These are phyloP conservation scores for Vanilla planifolia DNA, from an alignment of 106 monocot species.

Conservation along the genomic window DNA sequence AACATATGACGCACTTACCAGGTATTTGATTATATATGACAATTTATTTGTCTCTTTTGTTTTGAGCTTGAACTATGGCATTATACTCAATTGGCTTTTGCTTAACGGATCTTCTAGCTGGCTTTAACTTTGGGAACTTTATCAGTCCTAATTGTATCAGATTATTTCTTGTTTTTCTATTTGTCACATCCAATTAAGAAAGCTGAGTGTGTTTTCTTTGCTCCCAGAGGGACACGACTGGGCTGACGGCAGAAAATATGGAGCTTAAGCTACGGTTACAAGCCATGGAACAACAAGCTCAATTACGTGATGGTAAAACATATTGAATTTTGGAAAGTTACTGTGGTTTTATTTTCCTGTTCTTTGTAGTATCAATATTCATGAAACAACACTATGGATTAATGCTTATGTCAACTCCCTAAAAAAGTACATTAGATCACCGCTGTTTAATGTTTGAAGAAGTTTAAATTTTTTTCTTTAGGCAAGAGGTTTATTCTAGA, in stretches of 20 bases:
- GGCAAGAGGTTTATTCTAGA: too few relatives aligned
- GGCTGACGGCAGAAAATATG: constrained; percentile 46
- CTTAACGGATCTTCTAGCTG: background rate
- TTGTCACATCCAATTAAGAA: background rate
- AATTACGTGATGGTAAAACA: constrained; percentile 45
- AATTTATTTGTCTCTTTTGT: too few relatives aligned
- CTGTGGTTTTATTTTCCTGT: background rate
- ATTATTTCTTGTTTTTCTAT: background rate
- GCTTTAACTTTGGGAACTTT: background rate
- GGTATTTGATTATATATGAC: too few relatives aligned
- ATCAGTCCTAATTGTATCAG: background rate
- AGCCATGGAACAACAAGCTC: constrained; percentile 57
- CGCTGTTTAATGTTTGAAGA: too few relatives aligned
- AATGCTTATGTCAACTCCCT: too few relatives aligned
- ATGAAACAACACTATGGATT: background rate
- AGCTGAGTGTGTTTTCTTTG: background rate
- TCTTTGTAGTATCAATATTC: too few relatives aligned
- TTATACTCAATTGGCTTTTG: background rate
- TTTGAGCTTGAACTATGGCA: background rate
- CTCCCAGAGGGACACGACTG: constrained; percentile 48
- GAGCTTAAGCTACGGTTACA: constrained; percentile 56
- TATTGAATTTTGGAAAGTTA: background rate
- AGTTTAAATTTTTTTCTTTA: too few relatives aligned
- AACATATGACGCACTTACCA: too few relatives aligned
- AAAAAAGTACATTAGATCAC: too few relatives aligned